Evolutionary conservation across 164 flowering plant genomes (phyloP), one percentile per base, ranked within the genome.

Genomic region (Paratinospora sagittata): DNA sequence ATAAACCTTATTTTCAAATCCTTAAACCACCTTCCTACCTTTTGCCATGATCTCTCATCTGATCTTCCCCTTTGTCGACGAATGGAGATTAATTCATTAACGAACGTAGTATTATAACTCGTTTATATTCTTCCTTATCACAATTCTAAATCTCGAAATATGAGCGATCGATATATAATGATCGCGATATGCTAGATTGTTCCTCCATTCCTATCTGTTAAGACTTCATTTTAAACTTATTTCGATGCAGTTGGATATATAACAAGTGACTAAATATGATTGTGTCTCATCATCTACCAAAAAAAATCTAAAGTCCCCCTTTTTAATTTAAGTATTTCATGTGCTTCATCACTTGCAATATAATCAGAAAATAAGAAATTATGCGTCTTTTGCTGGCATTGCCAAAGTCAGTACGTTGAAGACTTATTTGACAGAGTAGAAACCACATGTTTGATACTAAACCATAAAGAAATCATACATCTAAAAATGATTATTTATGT

Each of bases 111-210:
- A 52, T 30, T 30, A 30, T 30, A 30, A 45, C 63, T 47, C 68
- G 23, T 3, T 36, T 64, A 66, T 77, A 71, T 75, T 75, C 80
- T 73, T 27, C 69, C 75, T 71, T 62, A 71, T 75, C 81, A 72
- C 69, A 63, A 67, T 47, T 71, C 27, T 73, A 61, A 64, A 19
- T 58, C 70, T 76, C 21, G 72, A 69, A 49, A 19, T 23, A 21
- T 13, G 63, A 17, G 70, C 66, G 12, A 23, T 39, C 13, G 39
- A 62, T 57, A 55, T 62, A 55, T 55, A n/a, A 55, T 55, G 61
- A n/a, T 19, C 61, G 17, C 6, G 61, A 52, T 8, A 14, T 13
- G 8, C 8, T 63, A 9, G 12, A 17, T 24, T 80, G 78, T 78
- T 79, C 37, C 80, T 76, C 30, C 41, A 33, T n/a, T 16, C 27